These are phyloP conservation scores for Eragrostis curvula DNA, from an alignment of 176 grass and related monocot genomes.

Conservation along the genomic window DNA sequence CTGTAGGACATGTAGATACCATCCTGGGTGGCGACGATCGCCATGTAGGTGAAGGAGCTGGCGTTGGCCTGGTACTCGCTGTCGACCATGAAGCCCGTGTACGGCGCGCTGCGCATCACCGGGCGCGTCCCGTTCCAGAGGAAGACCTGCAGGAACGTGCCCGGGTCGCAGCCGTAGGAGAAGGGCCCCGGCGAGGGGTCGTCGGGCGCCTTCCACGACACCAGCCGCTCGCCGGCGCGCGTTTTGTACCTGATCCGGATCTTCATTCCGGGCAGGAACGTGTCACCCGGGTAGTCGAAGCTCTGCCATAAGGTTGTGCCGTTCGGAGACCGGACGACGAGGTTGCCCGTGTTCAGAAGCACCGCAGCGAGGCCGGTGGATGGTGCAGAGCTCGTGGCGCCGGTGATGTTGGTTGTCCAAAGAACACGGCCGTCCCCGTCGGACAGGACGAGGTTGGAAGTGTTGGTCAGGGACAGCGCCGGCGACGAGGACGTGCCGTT, in stretches of 20 bases:
- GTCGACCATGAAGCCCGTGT: no score
- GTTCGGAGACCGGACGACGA: slow-evolving; percentile 28
- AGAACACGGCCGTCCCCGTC: background rate
- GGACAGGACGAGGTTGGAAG: slow-evolving; percentile 29
- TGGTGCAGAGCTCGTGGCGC: background rate
- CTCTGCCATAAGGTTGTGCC: slow-evolving; percentile 44
- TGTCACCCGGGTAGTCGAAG: slow-evolving; percentile 41
- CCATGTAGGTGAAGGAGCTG: no score
- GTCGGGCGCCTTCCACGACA: no score
- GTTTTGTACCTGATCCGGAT: background rate
- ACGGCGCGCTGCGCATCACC: no score
- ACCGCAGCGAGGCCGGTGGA: background rate
- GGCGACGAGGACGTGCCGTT: background rate
- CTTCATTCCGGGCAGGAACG: slow-evolving; percentile 42
- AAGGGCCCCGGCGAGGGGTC: no score
- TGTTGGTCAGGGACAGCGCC: background rate
- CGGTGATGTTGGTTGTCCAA: slow-evolving; percentile 39
- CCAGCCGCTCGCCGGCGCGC: background rate
- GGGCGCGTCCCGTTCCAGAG: no score
- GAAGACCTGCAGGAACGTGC: no score
- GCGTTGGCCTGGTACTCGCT: no score
- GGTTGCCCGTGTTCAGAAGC: slow-evolving; percentile 29
- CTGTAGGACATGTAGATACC: no score
- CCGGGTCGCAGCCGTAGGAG: no score
- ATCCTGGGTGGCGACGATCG: no score